phyloP scores from a whole-genome alignment of 345 rosid genomes.

The Brassica napus region DNA sequence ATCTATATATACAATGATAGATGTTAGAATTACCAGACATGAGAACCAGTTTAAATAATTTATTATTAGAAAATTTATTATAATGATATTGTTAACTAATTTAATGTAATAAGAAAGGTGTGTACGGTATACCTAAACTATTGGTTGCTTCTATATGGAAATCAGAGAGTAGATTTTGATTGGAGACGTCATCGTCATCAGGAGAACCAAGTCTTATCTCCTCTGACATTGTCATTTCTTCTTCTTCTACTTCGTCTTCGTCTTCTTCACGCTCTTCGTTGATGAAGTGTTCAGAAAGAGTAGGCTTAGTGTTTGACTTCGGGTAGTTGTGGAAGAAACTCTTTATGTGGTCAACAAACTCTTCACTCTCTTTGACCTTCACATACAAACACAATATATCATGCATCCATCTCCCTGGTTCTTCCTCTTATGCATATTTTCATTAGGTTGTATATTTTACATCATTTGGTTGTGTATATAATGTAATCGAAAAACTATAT shows the following conservation, averaged over 20 bases:
- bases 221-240: constrained; percentile 62
- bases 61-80: neutral
- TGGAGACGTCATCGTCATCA: constrained; percentile 61
- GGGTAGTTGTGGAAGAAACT: constrained; percentile 54
- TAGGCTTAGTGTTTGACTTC: constrained; percentile 62
- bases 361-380: constrained; percentile 65
- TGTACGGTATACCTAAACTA: constrained; percentile 29
- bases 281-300: constrained; percentile 77
- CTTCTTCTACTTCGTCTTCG: constrained; percentile 50
- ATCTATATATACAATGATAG: constrained; percentile 10
- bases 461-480: neutral
- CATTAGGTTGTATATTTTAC: neutral
- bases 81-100: neutral
- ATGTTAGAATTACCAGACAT: neutral
- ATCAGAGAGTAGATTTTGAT: constrained; percentile 59
- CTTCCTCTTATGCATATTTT: neutral
- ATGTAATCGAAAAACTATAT: neutral
- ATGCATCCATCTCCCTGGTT: neutral
- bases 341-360: constrained; percentile 57
- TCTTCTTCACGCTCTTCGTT: constrained; percentile 54
- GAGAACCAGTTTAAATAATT: neutral
- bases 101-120: neutral
- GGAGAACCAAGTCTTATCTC: constrained; percentile 82
- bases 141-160: constrained; percentile 41
- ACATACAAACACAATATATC: neutral